Evolutionary conservation across 2,329 filamentous ascomycete species (phyloP).

Genomic region (Lasiodiplodia gonubiensis): DNA sequence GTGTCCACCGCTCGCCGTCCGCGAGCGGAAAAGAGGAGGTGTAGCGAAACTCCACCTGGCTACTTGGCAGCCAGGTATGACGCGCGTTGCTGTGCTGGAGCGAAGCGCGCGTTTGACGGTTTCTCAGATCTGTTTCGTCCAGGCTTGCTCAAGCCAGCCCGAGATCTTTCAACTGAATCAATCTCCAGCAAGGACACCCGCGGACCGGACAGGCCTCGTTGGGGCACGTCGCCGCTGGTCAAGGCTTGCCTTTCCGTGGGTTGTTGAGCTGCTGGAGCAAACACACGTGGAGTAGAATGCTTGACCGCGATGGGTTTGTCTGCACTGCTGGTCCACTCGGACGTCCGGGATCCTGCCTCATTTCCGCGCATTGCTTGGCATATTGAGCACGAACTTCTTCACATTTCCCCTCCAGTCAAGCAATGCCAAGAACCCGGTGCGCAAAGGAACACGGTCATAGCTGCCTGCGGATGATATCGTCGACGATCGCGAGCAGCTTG

Average conservation of each 20-base stretch:
- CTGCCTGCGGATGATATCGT: background rate
- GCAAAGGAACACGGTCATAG: conserved; percentile 1
- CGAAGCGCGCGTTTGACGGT: conserved; percentile 5
- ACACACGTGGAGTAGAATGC: background rate
- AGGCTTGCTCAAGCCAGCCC: conserved; percentile 16
- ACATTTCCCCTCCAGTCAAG: conserved; percentile 6
- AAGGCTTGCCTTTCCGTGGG: background rate
- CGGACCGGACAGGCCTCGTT: background rate
- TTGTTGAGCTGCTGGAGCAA: background rate
- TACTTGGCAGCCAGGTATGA: background rate
- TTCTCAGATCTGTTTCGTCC: conserved; percentile 23
- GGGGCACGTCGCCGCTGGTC: background rate
- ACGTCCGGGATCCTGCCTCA: background rate
- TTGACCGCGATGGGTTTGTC: background rate
- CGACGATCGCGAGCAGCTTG: conserved; percentile 1
- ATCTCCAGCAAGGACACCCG: background rate
- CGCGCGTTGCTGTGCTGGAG: background rate
- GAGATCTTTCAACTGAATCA: conserved; percentile 10
- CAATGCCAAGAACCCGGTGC: conserved; percentile 15
- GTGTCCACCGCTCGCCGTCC: background rate
- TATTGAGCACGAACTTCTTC: background rate
- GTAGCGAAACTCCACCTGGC: background rate
- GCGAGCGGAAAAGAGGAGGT: background rate
- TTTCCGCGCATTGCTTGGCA: background rate
- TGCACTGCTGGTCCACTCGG: background rate